phyloP scores from a whole-genome alignment of 371 early-diverging fungal genomes.

The Sporodiniella umbellata region DNA sequence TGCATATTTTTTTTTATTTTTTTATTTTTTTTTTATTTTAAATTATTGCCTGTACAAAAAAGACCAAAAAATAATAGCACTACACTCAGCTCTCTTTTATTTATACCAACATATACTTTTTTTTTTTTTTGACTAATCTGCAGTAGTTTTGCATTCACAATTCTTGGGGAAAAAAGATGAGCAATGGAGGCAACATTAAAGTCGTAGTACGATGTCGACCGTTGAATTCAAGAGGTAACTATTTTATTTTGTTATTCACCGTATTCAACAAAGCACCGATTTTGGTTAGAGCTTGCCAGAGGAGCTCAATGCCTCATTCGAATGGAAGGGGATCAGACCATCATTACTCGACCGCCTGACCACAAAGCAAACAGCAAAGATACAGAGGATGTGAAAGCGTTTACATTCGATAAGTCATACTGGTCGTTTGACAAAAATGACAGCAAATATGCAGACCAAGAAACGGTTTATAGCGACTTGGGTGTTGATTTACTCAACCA shows the following conservation, averaged over 20 bases:
- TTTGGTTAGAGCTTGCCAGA: slow-evolving; percentile 54
- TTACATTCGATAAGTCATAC: slow-evolving; percentile 85
- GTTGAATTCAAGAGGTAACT: slow-evolving; percentile 64
- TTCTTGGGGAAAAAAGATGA: too few relatives aligned
- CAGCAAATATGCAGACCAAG: slow-evolving; percentile 72
- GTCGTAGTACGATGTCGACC: slow-evolving; percentile 81
- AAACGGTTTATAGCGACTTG: slow-evolving; percentile 70
- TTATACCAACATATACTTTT: too few relatives aligned
- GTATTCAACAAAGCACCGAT: background rate
- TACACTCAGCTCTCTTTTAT: too few relatives aligned
- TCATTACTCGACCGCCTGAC: slow-evolving; percentile 54
- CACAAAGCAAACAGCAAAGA: slow-evolving; percentile 25
- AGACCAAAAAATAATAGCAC: too few relatives aligned
- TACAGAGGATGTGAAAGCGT: slow-evolving; percentile 54
- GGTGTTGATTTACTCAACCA: slow-evolving; percentile 84
- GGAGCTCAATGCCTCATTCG: slow-evolving; percentile 60
- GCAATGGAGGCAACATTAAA: slow-evolving; percentile 61
- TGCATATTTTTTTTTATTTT: too few relatives aligned
- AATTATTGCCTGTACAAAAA: too few relatives aligned
- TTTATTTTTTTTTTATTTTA: too few relatives aligned
- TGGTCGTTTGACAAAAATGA: slow-evolving; percentile 73
- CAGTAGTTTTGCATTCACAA: too few relatives aligned
- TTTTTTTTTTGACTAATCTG: too few relatives aligned
- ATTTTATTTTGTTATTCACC: too few relatives aligned
- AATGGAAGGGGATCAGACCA: slow-evolving; percentile 72